These are phyloP conservation scores for Scheffersomyces ergatensis DNA, from an alignment of 805 yeast species.

Conservation along the genomic window DNA sequence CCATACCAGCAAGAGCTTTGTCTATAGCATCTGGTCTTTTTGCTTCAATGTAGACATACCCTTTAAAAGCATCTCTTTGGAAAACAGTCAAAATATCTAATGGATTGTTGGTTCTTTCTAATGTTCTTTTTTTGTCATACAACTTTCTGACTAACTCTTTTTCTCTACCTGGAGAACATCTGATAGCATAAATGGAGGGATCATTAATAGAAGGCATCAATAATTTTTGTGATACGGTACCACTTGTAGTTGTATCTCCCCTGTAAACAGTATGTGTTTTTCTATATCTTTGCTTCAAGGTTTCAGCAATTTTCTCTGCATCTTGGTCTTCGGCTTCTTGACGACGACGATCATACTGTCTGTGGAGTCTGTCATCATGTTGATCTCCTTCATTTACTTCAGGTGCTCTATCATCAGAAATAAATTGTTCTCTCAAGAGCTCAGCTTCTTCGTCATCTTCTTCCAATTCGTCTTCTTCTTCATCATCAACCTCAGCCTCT, in stretches of 20 bases:
- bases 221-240: constrained; percentile 83
- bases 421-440: constrained; percentile 75
- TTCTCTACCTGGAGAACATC: constrained; percentile 91
- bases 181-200: constrained; percentile 93
- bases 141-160: constrained; percentile 84
- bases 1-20: constrained; percentile 83
- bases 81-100: constrained; percentile 84
- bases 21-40: constrained; percentile 89
- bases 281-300: constrained; percentile 88
- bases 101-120: constrained; percentile 73
- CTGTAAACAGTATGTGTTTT: constrained; percentile 79
- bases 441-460: constrained; percentile 91
- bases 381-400: constrained; percentile 36
- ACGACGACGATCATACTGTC: constrained; percentile 85
- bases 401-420: constrained; percentile 69
- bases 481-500: constrained; percentile 98
- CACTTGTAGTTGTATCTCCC: constrained; percentile 68
- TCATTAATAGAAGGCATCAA: constrained; percentile 94
- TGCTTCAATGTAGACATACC: constrained; percentile 93
- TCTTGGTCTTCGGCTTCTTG: constrained; percentile 90
- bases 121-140: constrained; percentile 76
- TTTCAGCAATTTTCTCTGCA: constrained; percentile 90
- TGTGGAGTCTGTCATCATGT: constrained; percentile 75
- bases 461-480: constrained; percentile 89
- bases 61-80: constrained; percentile 90